phyloP scores from a whole-genome alignment of 2,329 filamentous ascomycete species.

The Diaporthe ilicicola region DNA sequence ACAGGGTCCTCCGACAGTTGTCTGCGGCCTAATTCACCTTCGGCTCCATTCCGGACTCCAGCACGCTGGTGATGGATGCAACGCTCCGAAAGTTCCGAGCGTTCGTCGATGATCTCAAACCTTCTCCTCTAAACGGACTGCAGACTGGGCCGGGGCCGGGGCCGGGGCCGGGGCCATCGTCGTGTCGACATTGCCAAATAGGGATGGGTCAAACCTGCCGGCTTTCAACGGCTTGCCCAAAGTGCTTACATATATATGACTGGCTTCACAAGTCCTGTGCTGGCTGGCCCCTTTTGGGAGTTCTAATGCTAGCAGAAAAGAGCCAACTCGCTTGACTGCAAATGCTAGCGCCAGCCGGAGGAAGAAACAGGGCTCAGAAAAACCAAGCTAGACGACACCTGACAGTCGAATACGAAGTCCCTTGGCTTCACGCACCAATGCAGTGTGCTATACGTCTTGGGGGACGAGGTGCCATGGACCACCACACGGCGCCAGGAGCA shows the following conservation, averaged over 20 bases:
- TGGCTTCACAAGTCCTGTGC: too few species aligned
- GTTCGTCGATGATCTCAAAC: not conserved
- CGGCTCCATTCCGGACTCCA: not conserved
- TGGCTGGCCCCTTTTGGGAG: not conserved
- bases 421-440: conserved; percentile 6
- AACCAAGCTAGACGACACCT: conserved; percentile 14
- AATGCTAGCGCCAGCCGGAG: not conserved
- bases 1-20: not conserved
- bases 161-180: not conserved
- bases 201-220: not conserved
- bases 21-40: too few species aligned
- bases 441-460: conserved; percentile 1
- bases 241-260: not conserved
- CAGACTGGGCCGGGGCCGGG: too few species aligned
- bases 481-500: not conserved
- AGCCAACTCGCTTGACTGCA: not conserved
- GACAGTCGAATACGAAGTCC: conserved; percentile 19
- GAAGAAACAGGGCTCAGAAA: not conserved
- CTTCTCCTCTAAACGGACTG: not conserved
- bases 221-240: not conserved
- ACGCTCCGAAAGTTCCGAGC: not conserved
- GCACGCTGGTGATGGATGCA: not conserved
- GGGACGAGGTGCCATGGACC: not conserved
- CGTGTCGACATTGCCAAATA: not conserved
- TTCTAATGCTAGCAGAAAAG: not conserved